Evolutionary conservation across 2,329 filamentous ascomycete species (phyloP), one percentile per base, ranked within the genome.

Genomic region (Trichophyton schoenleinii): DNA sequence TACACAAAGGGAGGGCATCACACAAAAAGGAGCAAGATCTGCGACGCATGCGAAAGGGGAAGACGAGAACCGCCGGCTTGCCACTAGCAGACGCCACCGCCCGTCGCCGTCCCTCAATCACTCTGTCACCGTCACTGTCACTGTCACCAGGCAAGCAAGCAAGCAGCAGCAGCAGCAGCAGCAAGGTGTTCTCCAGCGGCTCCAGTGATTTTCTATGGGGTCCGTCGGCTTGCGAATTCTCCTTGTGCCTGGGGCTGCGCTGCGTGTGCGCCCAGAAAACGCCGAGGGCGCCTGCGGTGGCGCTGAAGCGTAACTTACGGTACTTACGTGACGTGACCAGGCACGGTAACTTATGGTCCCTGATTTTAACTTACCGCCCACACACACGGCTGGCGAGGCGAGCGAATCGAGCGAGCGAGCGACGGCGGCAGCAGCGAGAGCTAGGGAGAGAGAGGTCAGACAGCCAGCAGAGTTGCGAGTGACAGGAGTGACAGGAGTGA

Each of bases 321-420:
- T 55, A 55, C 8, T 55, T 55, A 55, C 52, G 18, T 55, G 52
- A 55, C 52, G 28, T 15, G n/a, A 55, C 52, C 52, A 55, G 52
- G 52, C 52, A 55, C 52, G 4, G 52, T 55, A 55, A 34, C 31
- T 55, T 36, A 34, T 15, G 2, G 11, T 15, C 52, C 52, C 49
- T 48, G 20, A 48, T 11, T 46, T 46, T 34, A 7, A 31, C 34
- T 38, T 38, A 38, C 34, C 34, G 34, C 11, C 34, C 9, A 22
- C 18, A 18, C 18, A 38, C 34, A 38, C 34, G 46, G 25, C 46
- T 28, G 41, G 41, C n/a, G 41, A 44, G 41, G 41, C n/a, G 28
- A 53, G 49, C 25, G n/a, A 15, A 18, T 18, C 18, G 18, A 18
- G 15, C n/a, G 28, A 53, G 41, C n/a, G 28, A 53, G 49, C 25